Conservation (phyloP, 108 stramenopile species). For the Fragilariopsis cylindrus region DNA sequence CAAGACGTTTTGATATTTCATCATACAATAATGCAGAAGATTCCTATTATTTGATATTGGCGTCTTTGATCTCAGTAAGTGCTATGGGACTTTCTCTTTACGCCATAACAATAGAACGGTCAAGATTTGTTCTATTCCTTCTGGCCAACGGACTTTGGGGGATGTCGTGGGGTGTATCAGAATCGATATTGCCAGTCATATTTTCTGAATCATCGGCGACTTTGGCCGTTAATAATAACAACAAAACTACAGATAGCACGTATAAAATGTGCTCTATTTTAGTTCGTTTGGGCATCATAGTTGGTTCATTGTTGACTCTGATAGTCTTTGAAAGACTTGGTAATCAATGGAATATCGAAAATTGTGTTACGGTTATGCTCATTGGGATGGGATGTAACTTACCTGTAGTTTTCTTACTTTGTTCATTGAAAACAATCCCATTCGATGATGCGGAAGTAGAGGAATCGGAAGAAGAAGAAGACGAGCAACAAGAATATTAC, state of each 20-base stretch:
- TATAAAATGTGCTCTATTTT: constrained; percentile 3
- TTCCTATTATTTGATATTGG: constrained; percentile 5
- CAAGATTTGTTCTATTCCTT: background rate
- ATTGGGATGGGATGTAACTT: constrained; percentile 17
- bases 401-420: constrained; percentile 18
- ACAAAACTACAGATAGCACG: background rate
- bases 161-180: constrained; percentile 1
- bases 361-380: constrained; percentile 22
- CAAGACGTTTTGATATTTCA: background rate
- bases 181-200: background rate
- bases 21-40: background rate
- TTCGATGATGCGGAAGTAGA: constrained; percentile 7
- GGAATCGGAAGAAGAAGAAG: background rate
- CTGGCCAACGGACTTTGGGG: constrained; percentile 12
- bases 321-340: constrained; percentile 17
- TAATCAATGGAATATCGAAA: constrained; percentile 22
- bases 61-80: constrained; percentile 8
- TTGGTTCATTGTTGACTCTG: constrained; percentile 12
- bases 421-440: constrained; percentile 4
- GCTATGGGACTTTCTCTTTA: constrained; percentile 6
- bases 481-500: background rate
- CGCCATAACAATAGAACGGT: background rate
- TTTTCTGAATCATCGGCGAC: constrained; percentile 8
- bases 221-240: background rate
- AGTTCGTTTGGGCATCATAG: constrained; percentile 18